Conservation (phyloP, 495 filamentous ascomycete species). For the Trichoderma orchidacearum region DNA sequence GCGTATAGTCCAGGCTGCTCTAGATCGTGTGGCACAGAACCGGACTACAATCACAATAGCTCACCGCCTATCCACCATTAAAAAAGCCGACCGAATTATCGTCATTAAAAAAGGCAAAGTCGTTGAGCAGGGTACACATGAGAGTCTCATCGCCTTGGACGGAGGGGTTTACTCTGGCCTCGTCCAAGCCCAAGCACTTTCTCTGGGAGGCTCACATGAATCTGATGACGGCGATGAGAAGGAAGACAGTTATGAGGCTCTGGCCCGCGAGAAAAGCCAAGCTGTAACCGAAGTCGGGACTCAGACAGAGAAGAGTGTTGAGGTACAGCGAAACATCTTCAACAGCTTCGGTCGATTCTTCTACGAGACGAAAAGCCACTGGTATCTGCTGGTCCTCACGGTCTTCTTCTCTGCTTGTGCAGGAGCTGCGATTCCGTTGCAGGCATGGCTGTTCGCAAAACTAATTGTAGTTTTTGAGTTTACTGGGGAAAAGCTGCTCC, state of each 20-base stretch:
- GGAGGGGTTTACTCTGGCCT: conserved; percentile 38
- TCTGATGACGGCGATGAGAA: conserved; percentile 12
- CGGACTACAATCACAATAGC: conserved; percentile 73
- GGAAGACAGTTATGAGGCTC: conserved; percentile 26
- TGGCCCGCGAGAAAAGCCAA: conserved; percentile 33
- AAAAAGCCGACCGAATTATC: conserved; percentile 57
- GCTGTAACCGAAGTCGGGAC: conserved; percentile 17
- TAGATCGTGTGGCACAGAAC: conserved; percentile 50
- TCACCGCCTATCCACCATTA: conserved; percentile 58
- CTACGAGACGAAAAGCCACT: conserved; percentile 23
- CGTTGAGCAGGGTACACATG: conserved; percentile 55
- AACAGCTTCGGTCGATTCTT: conserved; percentile 34
- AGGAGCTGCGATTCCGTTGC: conserved; percentile 22
- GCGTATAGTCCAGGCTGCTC: conserved; percentile 51
- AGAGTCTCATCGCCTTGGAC: conserved; percentile 42
- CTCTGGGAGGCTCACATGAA: conserved; percentile 16
- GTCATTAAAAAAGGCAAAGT: conserved; percentile 47
- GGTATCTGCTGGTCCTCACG: conserved; percentile 17
- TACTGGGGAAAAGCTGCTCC: conserved; percentile 8
- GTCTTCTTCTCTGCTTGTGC: conserved; percentile 23
- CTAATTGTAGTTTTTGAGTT: conserved; percentile 26
- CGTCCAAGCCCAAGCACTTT: conserved; percentile 37
- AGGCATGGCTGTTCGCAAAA: conserved; percentile 31
- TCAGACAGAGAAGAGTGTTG: conserved; percentile 9
- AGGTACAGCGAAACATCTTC: conserved; percentile 22